Percentiles rank a stretch among this genome's conserved stretches.
Evolutionary conservation across 2,329 filamentous ascomycete species (phyloP).

Genomic region (Neofusicoccum cordaticola): DNA sequence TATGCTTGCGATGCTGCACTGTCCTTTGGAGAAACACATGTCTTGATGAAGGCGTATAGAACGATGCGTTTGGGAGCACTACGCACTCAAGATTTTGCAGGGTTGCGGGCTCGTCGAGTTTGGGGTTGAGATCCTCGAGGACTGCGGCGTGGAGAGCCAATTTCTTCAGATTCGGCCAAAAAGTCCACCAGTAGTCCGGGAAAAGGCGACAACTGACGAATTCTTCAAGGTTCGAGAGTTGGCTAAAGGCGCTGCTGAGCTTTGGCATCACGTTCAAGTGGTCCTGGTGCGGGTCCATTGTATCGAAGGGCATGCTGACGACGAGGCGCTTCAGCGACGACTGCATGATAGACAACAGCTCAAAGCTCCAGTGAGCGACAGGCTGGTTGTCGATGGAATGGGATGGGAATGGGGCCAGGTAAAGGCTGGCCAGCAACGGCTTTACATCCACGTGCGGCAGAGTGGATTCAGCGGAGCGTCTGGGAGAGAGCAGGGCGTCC

Average conservation of each 20-base stretch:
- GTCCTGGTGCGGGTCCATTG: constrained; percentile 44
- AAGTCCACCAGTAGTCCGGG: constrained; percentile 40
- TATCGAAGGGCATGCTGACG: constrained; percentile 50
- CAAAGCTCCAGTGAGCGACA: constrained; percentile 41
- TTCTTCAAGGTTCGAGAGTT: constrained; percentile 46
- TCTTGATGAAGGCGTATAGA: neutral
- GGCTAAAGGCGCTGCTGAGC: constrained; percentile 47
- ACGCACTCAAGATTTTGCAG: constrained; percentile 41
- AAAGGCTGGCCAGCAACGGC: constrained; percentile 38
- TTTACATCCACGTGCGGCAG: constrained; percentile 6
- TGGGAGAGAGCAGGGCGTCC: constrained; percentile 20
- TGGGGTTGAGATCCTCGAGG: constrained; percentile 33
- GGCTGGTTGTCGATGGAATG: constrained; percentile 43
- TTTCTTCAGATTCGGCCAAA: constrained; percentile 44
- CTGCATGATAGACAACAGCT: constrained; percentile 44
- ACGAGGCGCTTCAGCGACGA: constrained; percentile 45
- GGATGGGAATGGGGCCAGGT: constrained; percentile 26
- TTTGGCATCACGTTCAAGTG: constrained; percentile 36
- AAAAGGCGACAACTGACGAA: constrained; percentile 39
- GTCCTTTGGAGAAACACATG: neutral
- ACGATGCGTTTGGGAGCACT: neutral
- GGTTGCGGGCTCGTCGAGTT: constrained; percentile 28
- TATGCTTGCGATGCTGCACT: neutral
- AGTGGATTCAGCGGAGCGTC: constrained; percentile 12
- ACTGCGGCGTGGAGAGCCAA: constrained; percentile 46